A percentile compares a stretch with the other conserved stretches of the same genome.
These are phyloP conservation scores for Coccomyxa subellipsoidea DNA, from an alignment of 163 green algal genomes.

Conservation along the genomic window DNA sequence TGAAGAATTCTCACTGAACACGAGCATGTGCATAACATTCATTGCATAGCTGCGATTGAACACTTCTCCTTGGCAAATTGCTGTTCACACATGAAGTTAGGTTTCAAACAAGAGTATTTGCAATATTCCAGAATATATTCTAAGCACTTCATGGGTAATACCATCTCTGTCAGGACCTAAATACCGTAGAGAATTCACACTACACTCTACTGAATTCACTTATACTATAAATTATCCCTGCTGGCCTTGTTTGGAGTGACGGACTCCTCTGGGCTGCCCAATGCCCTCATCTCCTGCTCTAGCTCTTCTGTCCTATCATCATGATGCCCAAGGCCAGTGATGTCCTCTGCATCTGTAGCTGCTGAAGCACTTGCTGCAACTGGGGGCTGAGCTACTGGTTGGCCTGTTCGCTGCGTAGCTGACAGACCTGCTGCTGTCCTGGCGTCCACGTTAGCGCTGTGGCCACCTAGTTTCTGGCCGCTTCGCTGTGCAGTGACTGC, in stretches of 20 bases:
- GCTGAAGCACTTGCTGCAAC: neutral
- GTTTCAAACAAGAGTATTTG: too few relatives aligned
- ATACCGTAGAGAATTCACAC: too few relatives aligned
- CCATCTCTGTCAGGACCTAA: too few relatives aligned
- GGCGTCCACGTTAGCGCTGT: neutral
- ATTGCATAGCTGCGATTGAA: too few relatives aligned
- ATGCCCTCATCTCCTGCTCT: neutral
- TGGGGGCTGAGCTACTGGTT: neutral
- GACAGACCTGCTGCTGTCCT: neutral
- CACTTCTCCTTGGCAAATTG: too few relatives aligned
- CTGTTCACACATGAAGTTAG: too few relatives aligned
- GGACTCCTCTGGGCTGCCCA: neutral
- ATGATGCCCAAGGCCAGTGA: neutral
- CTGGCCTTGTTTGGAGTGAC: neutral
- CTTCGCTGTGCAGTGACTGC: neutral
- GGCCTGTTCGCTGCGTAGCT: neutral
- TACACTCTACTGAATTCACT: neutral
- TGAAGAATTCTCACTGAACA: too few relatives aligned
- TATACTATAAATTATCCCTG: neutral
- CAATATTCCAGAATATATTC: too few relatives aligned
- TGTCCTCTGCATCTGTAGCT: neutral
- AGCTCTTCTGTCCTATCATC: neutral
- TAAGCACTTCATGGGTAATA: too few relatives aligned
- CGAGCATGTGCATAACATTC: too few relatives aligned
- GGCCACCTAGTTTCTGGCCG: neutral